Evolutionary conservation across 208 protist genomes (phyloP).

Genomic region (Trichomonas vaginalis): DNA sequence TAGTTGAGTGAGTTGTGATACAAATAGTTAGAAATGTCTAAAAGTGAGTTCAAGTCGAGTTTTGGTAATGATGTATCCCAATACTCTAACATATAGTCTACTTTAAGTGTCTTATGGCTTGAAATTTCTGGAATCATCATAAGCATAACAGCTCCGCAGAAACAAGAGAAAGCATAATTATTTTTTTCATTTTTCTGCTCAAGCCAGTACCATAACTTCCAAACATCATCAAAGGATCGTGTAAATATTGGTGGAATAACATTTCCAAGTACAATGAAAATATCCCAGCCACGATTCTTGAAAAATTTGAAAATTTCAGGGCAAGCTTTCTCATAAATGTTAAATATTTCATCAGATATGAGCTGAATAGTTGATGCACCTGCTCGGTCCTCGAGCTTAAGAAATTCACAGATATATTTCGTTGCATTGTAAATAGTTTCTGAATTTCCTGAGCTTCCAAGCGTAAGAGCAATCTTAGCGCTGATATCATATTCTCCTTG

Average conservation of each 20-base stretch:
- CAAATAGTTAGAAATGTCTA: not conserved
- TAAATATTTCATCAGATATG: not conserved
- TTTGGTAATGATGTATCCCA: not conserved
- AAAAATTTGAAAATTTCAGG: not conserved
- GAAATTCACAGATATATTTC: not conserved
- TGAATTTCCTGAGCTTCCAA: not conserved
- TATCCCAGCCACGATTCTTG: not conserved
- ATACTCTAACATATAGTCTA: not conserved
- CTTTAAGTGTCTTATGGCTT: not conserved
- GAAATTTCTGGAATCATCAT: not conserved
- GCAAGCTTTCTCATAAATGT: not conserved
- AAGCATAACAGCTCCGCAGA: not conserved
- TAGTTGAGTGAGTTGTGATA: not conserved
- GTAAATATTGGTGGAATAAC: not conserved
- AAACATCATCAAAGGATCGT: not conserved
- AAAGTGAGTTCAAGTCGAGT: not conserved
- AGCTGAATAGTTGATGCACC: not conserved
- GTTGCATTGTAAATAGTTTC: not conserved
- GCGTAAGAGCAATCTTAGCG: not conserved
- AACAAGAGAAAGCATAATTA: not conserved
- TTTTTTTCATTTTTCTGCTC: not conserved
- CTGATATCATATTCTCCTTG: not conserved
- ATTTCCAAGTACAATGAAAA: not conserved
- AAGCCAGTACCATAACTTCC: not conserved
- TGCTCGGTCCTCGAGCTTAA: not conserved